Evolutionary conservation across 2,329 filamentous ascomycete species (phyloP).

Genomic region (Aspergillus proliferans): DNA sequence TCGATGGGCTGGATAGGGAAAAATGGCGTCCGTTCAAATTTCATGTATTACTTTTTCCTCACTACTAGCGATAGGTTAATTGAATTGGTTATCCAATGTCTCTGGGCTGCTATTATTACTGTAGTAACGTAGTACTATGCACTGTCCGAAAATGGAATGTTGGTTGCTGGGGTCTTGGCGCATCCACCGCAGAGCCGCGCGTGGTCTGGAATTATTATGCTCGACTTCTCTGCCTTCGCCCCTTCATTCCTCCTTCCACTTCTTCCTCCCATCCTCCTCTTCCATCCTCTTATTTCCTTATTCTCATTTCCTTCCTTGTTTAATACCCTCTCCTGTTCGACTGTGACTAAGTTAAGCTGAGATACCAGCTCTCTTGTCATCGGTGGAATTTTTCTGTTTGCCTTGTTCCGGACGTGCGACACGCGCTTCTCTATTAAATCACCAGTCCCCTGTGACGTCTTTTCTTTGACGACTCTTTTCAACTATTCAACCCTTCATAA

Average conservation of each 20-base stretch:
- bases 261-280: constrained; percentile 12
- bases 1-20: no score
- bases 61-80: no score
- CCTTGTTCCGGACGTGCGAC: constrained; percentile 5
- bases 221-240: constrained; percentile 1
- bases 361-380: constrained; percentile 3
- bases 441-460: neutral
- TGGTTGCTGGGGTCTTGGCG: constrained; percentile 1
- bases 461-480: constrained; percentile 12
- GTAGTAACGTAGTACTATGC: no score
- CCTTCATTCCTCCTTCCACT: constrained; percentile 12
- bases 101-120: no score
- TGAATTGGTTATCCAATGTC: no score
- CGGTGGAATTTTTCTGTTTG: constrained; percentile 14
- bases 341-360: constrained; percentile 9
- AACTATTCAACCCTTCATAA: constrained; percentile 21
- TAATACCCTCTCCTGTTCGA: constrained; percentile 2
- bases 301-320: constrained; percentile 6
- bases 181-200: constrained; percentile 6
- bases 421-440: constrained; percentile 2
- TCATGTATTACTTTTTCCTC: no score
- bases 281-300: constrained; percentile 4
- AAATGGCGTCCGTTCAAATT: no score
- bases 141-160: no score
- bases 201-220: constrained; percentile 2